These are phyloP conservation scores for Candida sp. DNA, from an alignment of 1,139 yeast species.

Conservation along the genomic window DNA sequence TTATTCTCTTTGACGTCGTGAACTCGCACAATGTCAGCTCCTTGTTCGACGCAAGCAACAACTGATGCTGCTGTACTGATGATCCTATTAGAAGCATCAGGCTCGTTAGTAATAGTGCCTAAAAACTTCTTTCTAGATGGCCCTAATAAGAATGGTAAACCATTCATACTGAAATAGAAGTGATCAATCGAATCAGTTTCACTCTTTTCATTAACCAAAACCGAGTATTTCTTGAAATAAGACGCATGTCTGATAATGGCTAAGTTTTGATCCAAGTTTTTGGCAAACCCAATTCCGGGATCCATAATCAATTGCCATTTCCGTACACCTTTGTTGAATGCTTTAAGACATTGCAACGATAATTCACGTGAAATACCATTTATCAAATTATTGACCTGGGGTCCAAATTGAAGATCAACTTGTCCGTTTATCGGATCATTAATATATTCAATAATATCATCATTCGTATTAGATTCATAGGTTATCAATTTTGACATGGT, in stretches of 20 bases:
- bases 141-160: conserved; percentile 73
- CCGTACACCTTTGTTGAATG: conserved; percentile 60
- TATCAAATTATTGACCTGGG: conserved; percentile 31
- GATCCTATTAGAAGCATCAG: conserved; percentile 55
- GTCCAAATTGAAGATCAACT: conserved; percentile 13
- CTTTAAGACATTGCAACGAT: conserved; percentile 50
- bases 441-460: conserved; percentile 35
- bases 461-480: conserved; percentile 46
- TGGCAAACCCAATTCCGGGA: conserved; percentile 97
- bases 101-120: conserved; percentile 60
- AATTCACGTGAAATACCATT: conserved; percentile 65
- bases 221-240: conserved; percentile 50
- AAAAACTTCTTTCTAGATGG: conserved; percentile 87
- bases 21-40: conserved; percentile 81
- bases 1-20: conserved; percentile 75
- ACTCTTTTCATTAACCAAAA: conserved; percentile 21
- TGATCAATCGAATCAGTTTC: conserved; percentile 14
- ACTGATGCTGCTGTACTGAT: conserved; percentile 78
- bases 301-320: conserved; percentile 93
- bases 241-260: conserved; percentile 58
- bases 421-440: conserved; percentile 31
- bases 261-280: conserved; percentile 64
- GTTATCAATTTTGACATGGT: conserved; percentile 64
- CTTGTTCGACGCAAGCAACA: conserved; percentile 70
- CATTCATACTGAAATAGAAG: conserved; percentile 39